phyloP scores from a whole-genome alignment of 108 stramenopile species.

The Cyclotella sp. region DNA sequence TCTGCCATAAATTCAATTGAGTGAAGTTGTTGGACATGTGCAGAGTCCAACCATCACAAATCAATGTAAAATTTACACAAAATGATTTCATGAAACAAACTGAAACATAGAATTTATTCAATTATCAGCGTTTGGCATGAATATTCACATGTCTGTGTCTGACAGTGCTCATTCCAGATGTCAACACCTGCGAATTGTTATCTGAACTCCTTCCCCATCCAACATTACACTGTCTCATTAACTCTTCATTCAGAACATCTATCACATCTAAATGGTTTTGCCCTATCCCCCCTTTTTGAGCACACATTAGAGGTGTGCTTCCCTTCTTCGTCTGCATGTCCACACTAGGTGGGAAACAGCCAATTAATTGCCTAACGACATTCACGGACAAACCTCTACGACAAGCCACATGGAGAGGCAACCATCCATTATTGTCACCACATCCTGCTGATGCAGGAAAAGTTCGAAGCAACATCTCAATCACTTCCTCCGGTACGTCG shows the following conservation, averaged over 20 bases:
- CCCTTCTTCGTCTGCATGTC: conserved; percentile 69
- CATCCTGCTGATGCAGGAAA: conserved; percentile 63
- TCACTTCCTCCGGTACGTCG: conserved; percentile 55
- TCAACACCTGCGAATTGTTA: background rate
- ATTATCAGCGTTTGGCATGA: background rate
- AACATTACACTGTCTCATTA: conserved; percentile 10
- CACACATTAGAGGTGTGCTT: conserved; percentile 61
- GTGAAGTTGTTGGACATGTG: too few species aligned
- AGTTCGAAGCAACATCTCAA: conserved; percentile 55
- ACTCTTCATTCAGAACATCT: conserved; percentile 20
- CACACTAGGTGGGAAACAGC: conserved; percentile 26
- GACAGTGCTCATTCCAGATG: background rate
- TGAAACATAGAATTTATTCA: too few species aligned
- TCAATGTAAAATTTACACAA: too few species aligned
- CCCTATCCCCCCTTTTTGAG: conserved; percentile 26
- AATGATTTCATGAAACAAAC: too few species aligned
- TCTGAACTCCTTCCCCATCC: conserved; percentile 4
- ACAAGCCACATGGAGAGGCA: conserved; percentile 49
- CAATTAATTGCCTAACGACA: conserved; percentile 16
- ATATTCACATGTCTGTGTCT: conserved; percentile 2
- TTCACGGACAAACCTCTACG: conserved; percentile 20
- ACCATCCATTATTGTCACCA: conserved; percentile 72
- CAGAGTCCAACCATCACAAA: too few species aligned
- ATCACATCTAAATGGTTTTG: conserved; percentile 28
- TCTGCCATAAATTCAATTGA: too few species aligned